Base-by-base conservation (phyloP, 148 eudicot species). In the Spergularia bocconei region DNA sequence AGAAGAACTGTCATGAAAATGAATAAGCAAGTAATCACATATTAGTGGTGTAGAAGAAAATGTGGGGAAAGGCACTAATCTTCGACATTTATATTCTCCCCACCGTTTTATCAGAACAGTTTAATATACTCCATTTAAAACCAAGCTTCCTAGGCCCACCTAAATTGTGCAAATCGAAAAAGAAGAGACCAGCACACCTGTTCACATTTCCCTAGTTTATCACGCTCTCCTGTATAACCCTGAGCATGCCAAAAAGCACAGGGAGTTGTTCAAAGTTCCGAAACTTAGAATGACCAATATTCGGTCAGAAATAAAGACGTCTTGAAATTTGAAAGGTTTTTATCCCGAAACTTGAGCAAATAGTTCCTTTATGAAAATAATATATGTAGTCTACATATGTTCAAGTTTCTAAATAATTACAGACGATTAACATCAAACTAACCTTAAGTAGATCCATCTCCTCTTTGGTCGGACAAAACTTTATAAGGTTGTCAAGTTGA, bases 391-490 rank as follows among this genome's bases (percentile, higher is more conserved):
- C 15, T 9, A 23, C 13, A 15, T 56, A n/a, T 23, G 33, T 48
- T 44, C 14, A 56, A 13, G 47, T 52, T n/a, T 44, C 48, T 44
- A 44, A 6, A 44, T 6, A 44, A 44, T 6, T 44, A 44, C 7
- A 9, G 10, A 7, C 15, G 44, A 78, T 20, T 25, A 69, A 59
- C 10, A 29, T 7, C 63, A 44, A 11, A 53, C 65, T 23, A 71
- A 91, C 98, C 95, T 93, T 93, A 10, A 93, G 91, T 70, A 91
- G 61, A 29, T 93, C 97, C 88, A 91, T 91, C 85, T 93, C 98
- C 76, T 93, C 98, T 85, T 93, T 93, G 23, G 98, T 91, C 65
- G 98, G 98, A 81, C 97, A 93, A 78, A 93, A 93, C 77, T 90
- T 93, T 81, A 91, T 86, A 44, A 93, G 97, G 80, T 93, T 93